Evolutionary conservation across 2,329 filamentous ascomycete genomes (phyloP).

Genomic region (Aspergillus melleus): DNA sequence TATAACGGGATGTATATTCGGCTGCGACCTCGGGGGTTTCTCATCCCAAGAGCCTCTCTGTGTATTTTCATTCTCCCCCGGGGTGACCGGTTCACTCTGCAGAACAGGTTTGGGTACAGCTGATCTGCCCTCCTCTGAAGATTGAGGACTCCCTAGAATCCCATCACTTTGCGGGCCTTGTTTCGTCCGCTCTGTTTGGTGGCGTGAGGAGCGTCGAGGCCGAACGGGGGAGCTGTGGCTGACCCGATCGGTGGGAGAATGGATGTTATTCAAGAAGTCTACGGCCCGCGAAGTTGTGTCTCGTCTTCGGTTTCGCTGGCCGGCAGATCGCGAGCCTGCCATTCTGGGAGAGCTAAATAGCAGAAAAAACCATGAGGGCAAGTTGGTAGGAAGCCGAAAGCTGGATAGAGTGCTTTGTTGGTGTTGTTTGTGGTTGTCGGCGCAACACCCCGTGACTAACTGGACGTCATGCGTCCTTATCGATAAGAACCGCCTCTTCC

Average conservation of each 20-base stretch:
- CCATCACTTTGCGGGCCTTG: conserved; percentile 4
- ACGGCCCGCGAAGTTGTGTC: conserved; percentile 16
- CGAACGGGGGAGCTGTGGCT: conserved; percentile 1
- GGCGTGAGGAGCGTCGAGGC: conserved; percentile 7
- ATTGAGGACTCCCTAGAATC: conserved; percentile 12
- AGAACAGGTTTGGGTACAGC: neutral
- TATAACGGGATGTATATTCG: too few relatives aligned
- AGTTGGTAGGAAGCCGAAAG: neutral
- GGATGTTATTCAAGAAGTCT: conserved; percentile 24
- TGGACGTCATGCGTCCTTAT: conserved; percentile 3
- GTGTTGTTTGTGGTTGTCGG: neutral
- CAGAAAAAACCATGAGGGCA: neutral
- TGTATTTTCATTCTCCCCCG: neutral
- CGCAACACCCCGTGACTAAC: conserved; percentile 5
- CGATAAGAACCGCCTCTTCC: conserved; percentile 2
- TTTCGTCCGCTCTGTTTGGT: neutral
- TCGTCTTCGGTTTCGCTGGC: conserved; percentile 14
- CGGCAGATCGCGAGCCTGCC: conserved; percentile 6
- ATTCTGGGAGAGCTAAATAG: neutral
- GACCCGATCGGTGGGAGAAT: conserved; percentile 1
- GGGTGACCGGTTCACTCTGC: conserved; percentile 1
- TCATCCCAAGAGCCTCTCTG: neutral
- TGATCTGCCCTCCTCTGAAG: neutral
- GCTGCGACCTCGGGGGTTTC: too few relatives aligned
- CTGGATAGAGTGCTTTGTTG: neutral